These are phyloP conservation scores for Fusarium sp. DNA, from an alignment of 2,329 filamentous ascomycete species.

Conservation along the genomic window DNA sequence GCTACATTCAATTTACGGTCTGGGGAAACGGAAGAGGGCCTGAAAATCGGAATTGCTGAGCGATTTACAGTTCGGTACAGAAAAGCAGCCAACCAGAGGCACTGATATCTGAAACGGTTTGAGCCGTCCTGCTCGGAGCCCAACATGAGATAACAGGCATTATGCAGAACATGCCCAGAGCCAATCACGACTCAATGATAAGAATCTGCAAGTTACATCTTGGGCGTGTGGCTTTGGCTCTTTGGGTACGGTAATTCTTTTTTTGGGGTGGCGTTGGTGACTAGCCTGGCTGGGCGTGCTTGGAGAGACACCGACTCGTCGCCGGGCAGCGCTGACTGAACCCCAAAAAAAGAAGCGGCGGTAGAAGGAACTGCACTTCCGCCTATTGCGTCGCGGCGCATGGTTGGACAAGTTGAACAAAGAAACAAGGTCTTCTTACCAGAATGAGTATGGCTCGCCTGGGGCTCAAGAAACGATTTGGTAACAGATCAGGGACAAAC, in stretches of 20 bases:
- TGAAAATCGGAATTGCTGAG: constrained; percentile 39
- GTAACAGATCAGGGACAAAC: constrained; percentile 44
- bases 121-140: constrained; percentile 21
- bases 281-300: constrained; percentile 24
- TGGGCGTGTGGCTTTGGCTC: constrained; percentile 26
- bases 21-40: constrained; percentile 41
- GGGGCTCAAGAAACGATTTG: constrained; percentile 43
- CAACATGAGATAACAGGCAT: constrained; percentile 48
- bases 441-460: constrained; percentile 28
- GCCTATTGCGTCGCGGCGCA: constrained; percentile 13
- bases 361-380: constrained; percentile 22
- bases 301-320: constrained; percentile 27
- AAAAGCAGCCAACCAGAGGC: constrained; percentile 18
- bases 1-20: constrained; percentile 30
- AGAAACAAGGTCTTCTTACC: constrained; percentile 34
- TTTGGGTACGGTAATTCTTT: constrained; percentile 33
- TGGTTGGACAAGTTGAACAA: constrained; percentile 36
- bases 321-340: constrained; percentile 16
- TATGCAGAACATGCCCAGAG: constrained; percentile 46
- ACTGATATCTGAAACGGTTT: constrained; percentile 32
- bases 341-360: constrained; percentile 28
- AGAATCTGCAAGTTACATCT: constrained; percentile 33
- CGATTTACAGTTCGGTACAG: constrained; percentile 38
- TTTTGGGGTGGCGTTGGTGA: constrained; percentile 37
- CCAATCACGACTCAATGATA: constrained; percentile 49